Percentiles rank a stretch among this genome's conserved stretches.
These are phyloP conservation scores for Trichoderma guizhouense DNA, from an alignment of 2,329 filamentous ascomycete genomes.

Conservation along the genomic window DNA sequence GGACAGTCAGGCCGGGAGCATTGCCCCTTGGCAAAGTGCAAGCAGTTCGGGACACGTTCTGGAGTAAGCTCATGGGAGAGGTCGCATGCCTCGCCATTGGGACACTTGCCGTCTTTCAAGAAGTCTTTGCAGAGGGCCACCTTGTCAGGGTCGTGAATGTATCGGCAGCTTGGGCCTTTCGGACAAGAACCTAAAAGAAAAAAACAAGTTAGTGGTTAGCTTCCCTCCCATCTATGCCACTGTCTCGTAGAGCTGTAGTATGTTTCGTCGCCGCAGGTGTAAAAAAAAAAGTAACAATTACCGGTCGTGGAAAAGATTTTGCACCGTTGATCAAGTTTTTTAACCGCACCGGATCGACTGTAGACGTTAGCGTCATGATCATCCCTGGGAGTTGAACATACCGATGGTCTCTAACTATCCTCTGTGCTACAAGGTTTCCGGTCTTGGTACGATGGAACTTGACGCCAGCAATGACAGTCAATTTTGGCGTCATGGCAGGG, in stretches of 20 bases:
- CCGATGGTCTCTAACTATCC: constrained; percentile 72
- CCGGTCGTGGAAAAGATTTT: constrained; percentile 67
- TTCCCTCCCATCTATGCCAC: constrained; percentile 37
- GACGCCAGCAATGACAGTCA: constrained; percentile 69
- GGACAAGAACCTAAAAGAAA: constrained; percentile 70
- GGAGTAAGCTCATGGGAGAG: constrained; percentile 83
- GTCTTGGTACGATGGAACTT: constrained; percentile 82
- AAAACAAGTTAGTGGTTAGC: constrained; percentile 42
- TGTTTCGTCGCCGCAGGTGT: constrained; percentile 26
- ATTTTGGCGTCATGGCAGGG: constrained; percentile 69
- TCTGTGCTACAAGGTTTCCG: constrained; percentile 78
- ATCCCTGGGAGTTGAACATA: constrained; percentile 45
- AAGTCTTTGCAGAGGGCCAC: constrained; percentile 89
- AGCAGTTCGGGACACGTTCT: constrained; percentile 80
- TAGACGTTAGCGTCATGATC: constrained; percentile 37
- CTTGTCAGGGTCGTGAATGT: constrained; percentile 78
- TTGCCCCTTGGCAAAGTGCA: constrained; percentile 85
- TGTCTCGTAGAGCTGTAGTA: constrained; percentile 22
- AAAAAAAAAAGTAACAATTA: constrained; percentile 49
- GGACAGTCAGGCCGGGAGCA: constrained; percentile 84
- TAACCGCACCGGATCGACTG: constrained; percentile 53
- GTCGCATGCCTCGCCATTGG: constrained; percentile 75
- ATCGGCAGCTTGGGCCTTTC: constrained; percentile 76
- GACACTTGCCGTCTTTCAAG: constrained; percentile 74
- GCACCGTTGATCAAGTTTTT: constrained; percentile 72